Conservation (phyloP, 345 rosid genomes). For the Aethionema arabicum region DNA sequence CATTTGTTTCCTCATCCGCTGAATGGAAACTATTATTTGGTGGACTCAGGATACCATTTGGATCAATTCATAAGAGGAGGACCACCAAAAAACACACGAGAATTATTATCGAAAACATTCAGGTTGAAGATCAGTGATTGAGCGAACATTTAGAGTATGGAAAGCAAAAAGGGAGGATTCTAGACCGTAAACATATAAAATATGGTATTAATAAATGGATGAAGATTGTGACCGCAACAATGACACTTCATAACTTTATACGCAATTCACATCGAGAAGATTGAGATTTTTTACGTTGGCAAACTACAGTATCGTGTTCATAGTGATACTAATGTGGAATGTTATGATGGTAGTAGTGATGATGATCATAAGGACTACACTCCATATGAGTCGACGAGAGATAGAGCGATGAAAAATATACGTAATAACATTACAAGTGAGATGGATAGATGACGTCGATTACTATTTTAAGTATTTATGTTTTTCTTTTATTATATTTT, state of each 20-base stretch:
- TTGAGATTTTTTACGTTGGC: not conserved
- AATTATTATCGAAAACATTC: conserved; percentile 3
- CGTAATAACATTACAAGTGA: too few relatives aligned
- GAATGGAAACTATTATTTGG: not conserved
- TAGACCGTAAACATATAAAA: not conserved
- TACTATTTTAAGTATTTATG: too few relatives aligned
- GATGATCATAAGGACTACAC: too few relatives aligned
- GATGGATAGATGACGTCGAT: too few relatives aligned
- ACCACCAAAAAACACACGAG: not conserved
- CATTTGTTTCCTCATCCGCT: not conserved
- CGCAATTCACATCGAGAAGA: not conserved
- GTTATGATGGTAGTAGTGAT: not conserved
- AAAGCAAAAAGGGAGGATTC: conserved; percentile 13
- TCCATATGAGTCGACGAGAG: too few relatives aligned
- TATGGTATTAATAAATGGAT: not conserved
- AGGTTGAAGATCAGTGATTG: not conserved
- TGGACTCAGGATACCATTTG: conserved; percentile 5
- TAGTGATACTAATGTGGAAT: not conserved
- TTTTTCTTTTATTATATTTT: too few relatives aligned
- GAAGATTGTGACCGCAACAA: not conserved
- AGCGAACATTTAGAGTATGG: conserved; percentile 2
- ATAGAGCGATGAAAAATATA: too few relatives aligned
- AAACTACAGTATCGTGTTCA: not conserved
- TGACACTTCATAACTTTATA: conserved; percentile 8
- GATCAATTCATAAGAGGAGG: not conserved